Percentiles rank a stretch among this genome's conserved stretches.
Evolutionary conservation across 2,329 filamentous ascomycete genomes (phyloP).

Genomic region (Neonectria hederae): DNA sequence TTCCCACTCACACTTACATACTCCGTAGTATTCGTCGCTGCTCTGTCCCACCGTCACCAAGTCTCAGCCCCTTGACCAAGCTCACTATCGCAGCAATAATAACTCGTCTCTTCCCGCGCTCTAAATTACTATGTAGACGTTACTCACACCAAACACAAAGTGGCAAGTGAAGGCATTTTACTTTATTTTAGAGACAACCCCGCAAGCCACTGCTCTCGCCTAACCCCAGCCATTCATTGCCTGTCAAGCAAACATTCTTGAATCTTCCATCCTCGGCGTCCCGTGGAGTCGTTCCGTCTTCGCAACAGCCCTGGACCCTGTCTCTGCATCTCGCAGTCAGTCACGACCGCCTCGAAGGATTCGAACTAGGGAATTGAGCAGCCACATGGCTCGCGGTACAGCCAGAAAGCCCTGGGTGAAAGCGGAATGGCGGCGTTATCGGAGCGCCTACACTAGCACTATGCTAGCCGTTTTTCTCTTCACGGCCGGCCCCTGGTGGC

Average conservation of each 20-base stretch:
- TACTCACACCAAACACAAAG: not conserved
- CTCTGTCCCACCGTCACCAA: not conserved
- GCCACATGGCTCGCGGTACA: constrained; percentile 3
- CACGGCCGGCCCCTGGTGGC: constrained; percentile 4
- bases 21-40: not conserved
- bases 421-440: constrained; percentile 3
- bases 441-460: not conserved
- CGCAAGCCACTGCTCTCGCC: not conserved
- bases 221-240: not conserved
- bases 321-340: not conserved
- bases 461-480: constrained; percentile 7
- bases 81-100: not conserved
- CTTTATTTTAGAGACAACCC: not conserved
- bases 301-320: not conserved
- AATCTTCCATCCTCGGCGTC: not conserved
- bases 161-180: not conserved
- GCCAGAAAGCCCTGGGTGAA: not conserved
- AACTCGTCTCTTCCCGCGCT: not conserved
- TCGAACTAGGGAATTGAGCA: not conserved
- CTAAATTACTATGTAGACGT: not conserved
- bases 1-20: not conserved
- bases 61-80: not conserved
- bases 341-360: not conserved
- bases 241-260: no score
- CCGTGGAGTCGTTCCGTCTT: constrained; percentile 1